Conservation (phyloP, 805 yeast genomes). For the Barnettozyma siamensis region DNA sequence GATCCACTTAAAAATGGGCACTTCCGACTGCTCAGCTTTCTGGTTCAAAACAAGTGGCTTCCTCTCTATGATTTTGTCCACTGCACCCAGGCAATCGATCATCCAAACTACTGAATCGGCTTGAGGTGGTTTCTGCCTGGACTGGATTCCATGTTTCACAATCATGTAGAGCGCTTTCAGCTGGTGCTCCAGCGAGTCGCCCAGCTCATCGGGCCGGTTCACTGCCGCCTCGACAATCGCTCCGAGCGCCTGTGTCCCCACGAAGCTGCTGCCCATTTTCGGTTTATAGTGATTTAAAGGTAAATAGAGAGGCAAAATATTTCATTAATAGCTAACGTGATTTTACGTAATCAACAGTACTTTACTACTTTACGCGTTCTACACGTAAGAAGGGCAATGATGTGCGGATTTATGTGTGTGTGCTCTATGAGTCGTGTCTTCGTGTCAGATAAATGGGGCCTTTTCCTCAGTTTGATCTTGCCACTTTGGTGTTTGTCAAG, state of each 20-base stretch:
- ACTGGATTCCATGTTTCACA: constrained; percentile 19
- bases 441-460: no score
- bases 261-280: constrained; percentile 1
- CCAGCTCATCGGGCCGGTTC: constrained; percentile 4
- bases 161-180: constrained; percentile 18
- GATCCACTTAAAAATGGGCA: constrained; percentile 17
- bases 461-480: no score
- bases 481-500: no score
- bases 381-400: no score
- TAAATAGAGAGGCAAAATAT: no score
- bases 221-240: constrained; percentile 9
- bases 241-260: constrained; percentile 14
- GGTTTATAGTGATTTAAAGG: constrained; percentile 7
- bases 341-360: no score
- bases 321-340: no score
- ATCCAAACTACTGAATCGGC: constrained; percentile 13
- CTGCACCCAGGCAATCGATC: constrained; percentile 16
- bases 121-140: constrained; percentile 4
- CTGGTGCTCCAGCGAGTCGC: constrained; percentile 18
- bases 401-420: no score
- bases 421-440: no score
- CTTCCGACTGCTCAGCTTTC: constrained; percentile 4
- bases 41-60: constrained; percentile 18
- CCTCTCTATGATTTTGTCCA: constrained; percentile 20
- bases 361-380: no score